Conservation (phyloP, 331 rosid species). For the Pyracantha coccinea region DNA sequence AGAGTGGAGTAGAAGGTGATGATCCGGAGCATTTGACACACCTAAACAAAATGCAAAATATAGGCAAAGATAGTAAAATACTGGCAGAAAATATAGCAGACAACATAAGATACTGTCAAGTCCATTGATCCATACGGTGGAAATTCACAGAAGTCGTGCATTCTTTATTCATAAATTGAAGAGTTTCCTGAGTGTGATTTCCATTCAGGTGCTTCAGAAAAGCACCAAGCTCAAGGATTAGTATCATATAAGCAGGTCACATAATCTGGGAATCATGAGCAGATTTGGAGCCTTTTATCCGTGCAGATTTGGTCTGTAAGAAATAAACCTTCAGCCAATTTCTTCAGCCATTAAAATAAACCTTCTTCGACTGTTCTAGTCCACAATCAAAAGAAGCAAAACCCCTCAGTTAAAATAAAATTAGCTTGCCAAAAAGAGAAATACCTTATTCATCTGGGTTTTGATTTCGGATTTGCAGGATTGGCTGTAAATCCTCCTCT, state of each 20-base stretch:
- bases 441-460: conserved; percentile 82
- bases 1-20: conserved; percentile 48
- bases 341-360: no score
- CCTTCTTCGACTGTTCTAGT: no score
- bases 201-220: not conserved
- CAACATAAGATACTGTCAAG: not conserved
- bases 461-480: conserved; percentile 68
- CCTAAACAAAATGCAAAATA: conserved; percentile 20
- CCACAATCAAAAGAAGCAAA: not conserved
- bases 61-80: not conserved
- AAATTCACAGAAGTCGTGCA: not conserved
- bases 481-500: conserved; percentile 68
- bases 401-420: not conserved
- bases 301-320: no score
- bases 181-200: not conserved
- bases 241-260: not conserved
- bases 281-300: not conserved
- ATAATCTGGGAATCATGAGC: not conserved
- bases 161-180: not conserved
- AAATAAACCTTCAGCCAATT: no score
- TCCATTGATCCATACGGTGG: not conserved
- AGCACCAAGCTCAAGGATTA: not conserved
- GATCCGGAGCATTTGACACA: conserved; percentile 47
- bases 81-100: not conserved
- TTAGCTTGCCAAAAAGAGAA: not conserved